These are phyloP conservation scores for Nyssa sinensis DNA, from an alignment of 148 eudicot species.

Conservation along the genomic window DNA sequence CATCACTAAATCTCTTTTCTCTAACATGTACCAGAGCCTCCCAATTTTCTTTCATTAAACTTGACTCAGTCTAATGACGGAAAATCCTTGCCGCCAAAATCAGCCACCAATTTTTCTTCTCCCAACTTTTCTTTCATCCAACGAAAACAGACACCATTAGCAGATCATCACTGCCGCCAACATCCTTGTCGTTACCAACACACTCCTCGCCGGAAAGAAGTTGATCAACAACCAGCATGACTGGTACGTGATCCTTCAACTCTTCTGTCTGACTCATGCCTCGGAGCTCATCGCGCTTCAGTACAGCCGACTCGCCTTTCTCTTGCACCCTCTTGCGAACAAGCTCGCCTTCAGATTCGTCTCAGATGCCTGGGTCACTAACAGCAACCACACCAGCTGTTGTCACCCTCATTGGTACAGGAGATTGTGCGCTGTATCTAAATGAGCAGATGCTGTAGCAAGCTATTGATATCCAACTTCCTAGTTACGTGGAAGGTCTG, in stretches of 20 bases:
- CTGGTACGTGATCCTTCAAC: slow-evolving; percentile 73
- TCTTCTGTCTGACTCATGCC: slow-evolving; percentile 44
- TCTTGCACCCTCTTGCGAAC: slow-evolving; percentile 57
- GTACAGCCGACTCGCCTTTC: slow-evolving; percentile 49
- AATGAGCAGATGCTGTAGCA: slow-evolving; percentile 91
- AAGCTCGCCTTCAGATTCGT: slow-evolving; percentile 51
- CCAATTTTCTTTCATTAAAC: too few relatives aligned
- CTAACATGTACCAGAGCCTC: too few relatives aligned
- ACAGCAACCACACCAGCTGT: too few relatives aligned
- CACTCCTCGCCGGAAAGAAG: slow-evolving; percentile 65
- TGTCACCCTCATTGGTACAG: slow-evolving; percentile 98
- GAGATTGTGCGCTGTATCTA: slow-evolving; percentile 75
- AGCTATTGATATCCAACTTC: slow-evolving; percentile 90
- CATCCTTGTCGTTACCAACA: slow-evolving; percentile 71
- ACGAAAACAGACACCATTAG: too few relatives aligned
- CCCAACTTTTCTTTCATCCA: too few relatives aligned
- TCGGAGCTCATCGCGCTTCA: slow-evolving; percentile 49
- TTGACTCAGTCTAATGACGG: too few relatives aligned
- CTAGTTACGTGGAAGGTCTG: slow-evolving; percentile 87
- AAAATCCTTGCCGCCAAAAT: too few relatives aligned
- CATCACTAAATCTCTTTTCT: too few relatives aligned
- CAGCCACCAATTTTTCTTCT: too few relatives aligned
- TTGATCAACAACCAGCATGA: slow-evolving; percentile 47
- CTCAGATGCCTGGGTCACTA: slow-evolving; percentile 77
- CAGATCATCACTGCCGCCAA: slow-evolving; percentile 73